Evolutionary conservation across 805 yeast species (phyloP).

Genomic region (Nematodospora valgi): DNA sequence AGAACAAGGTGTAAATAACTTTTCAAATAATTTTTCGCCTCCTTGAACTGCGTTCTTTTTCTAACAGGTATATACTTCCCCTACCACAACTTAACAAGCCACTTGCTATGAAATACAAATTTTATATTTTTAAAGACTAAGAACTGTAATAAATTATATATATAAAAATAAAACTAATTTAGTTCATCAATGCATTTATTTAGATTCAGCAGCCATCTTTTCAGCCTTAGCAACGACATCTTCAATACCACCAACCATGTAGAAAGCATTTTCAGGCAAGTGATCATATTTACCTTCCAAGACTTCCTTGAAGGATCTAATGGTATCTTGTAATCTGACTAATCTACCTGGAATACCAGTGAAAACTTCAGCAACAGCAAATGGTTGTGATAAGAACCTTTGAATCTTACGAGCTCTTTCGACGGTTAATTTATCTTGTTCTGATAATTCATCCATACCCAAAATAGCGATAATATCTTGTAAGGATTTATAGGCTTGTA

Average conservation of each 20-base stretch:
- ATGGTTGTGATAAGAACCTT: conserved; percentile 99
- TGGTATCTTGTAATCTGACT: conserved; percentile 94
- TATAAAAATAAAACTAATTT: not conserved
- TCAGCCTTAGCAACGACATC: conserved; percentile 99
- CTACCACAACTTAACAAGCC: too few relatives aligned
- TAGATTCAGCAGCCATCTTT: conserved; percentile 93
- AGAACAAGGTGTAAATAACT: too few relatives aligned
- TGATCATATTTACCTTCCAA: conserved; percentile 98
- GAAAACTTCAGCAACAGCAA: conserved; percentile 99
- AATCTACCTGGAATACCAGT: conserved; percentile 99
- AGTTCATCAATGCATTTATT: conserved; percentile 31
- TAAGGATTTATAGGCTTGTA: conserved; percentile 99
- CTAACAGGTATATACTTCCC: too few relatives aligned
- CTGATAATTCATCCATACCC: conserved; percentile 99
- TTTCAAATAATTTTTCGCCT: too few relatives aligned
- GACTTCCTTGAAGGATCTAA: conserved; percentile 92
- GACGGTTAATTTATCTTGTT: conserved; percentile 96
- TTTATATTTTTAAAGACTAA: too few relatives aligned
- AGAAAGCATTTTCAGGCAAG: conserved; percentile 99
- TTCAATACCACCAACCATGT: conserved; percentile 99
- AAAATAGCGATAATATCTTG: conserved; percentile 99
- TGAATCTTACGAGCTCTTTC: conserved; percentile 99
- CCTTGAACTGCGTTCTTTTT: too few relatives aligned
- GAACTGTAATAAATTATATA: too few relatives aligned
- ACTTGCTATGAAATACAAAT: too few relatives aligned